phyloP scores from a whole-genome alignment of 2,329 filamentous ascomycete species.

The Colletotrichum paranaense region DNA sequence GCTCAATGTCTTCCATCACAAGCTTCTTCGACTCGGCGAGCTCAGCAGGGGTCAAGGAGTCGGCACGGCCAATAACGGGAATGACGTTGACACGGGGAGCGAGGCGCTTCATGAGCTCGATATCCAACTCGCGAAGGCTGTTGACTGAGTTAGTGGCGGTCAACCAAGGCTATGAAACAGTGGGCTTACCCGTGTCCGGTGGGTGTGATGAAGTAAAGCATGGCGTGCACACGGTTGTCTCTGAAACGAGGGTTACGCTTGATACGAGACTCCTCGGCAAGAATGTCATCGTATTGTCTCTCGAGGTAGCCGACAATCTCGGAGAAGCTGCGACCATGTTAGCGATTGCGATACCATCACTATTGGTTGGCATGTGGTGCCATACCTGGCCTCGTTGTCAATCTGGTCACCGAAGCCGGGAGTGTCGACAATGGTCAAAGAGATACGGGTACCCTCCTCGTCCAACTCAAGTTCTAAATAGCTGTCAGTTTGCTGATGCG shows the following conservation, averaged over 20 bases:
- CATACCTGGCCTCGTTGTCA: conserved; percentile 96
- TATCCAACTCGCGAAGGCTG: conserved; percentile 97
- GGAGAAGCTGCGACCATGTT: conserved; percentile 75
- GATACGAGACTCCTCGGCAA: conserved; percentile 99
- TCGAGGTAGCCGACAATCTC: conserved; percentile 99
- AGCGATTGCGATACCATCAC: background rate
- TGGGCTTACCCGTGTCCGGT: conserved; percentile 86
- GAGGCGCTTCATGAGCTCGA: conserved; percentile 99
- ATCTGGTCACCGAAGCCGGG: conserved; percentile 99
- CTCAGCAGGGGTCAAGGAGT: conserved; percentile 95
- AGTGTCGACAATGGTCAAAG: conserved; percentile 97
- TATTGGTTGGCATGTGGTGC: background rate
- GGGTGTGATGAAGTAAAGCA: conserved; percentile 99
- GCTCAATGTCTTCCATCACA: conserved; percentile 99
- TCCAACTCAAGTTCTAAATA: conserved; percentile 89
- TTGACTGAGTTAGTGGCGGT: conserved; percentile 24
- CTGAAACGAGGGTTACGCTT: conserved; percentile 99
- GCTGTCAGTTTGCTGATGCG: conserved; percentile 12
- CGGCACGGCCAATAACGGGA: conserved; percentile 97
- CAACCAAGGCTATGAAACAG: background rate
- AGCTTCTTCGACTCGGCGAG: conserved; percentile 99
- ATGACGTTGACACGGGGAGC: conserved; percentile 99
- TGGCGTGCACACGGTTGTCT: conserved; percentile 97
- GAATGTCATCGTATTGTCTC: conserved; percentile 99
- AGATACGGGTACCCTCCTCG: conserved; percentile 98